Evolutionary conservation across 768 basidiomycete species (phyloP), one percentile per base, ranked within the genome.

Genomic region (Pisolithus sp.): DNA sequence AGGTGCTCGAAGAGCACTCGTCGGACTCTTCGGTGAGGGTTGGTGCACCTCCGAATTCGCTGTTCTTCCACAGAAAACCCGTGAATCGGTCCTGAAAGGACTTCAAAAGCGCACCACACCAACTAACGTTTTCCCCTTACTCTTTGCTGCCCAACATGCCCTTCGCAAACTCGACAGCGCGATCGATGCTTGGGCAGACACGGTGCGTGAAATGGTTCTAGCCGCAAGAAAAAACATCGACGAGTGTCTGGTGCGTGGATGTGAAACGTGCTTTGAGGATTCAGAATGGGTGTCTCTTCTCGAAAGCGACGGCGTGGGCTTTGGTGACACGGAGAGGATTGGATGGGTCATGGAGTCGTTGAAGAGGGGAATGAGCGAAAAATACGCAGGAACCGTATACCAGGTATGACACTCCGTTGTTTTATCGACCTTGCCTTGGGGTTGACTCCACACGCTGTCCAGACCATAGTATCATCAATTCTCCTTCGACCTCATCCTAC

Each of bases 41-140:
- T 96, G 93, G 94, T 86, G 82, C 66, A 86, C 80, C 0, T 66
- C 78, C 36, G 93, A 96, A 50, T 89, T 97, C 59, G 88, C 88
- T 0, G 67, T 70, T 0, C 73, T 95, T 2, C 75, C 83, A 3
- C 76, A 75, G 51, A 83, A 84, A 56, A 74, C 81, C 18, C 78
- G 86, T 37, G 82, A 87, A 21, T 72, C 71, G 13, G 70, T 94
- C 7, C 69, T 93, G n/a, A 82, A 82, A 52, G 88, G 87, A 4
- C 73, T 96, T 0, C 75, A 75, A 17, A 86, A 84, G 52, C 74
- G 81, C 6, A 85, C 89, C 2, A 83, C 78, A 0, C 80, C 86
- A 0, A 52, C 67, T 44, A 91, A 88, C 53, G 77, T 84, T 0
- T 84, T 93, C 38, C 66, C 83, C 0, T 71, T 89, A 4, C 71